Conservation (phyloP, 192 early-diverging fungal genomes). For the Backusella circina region DNA sequence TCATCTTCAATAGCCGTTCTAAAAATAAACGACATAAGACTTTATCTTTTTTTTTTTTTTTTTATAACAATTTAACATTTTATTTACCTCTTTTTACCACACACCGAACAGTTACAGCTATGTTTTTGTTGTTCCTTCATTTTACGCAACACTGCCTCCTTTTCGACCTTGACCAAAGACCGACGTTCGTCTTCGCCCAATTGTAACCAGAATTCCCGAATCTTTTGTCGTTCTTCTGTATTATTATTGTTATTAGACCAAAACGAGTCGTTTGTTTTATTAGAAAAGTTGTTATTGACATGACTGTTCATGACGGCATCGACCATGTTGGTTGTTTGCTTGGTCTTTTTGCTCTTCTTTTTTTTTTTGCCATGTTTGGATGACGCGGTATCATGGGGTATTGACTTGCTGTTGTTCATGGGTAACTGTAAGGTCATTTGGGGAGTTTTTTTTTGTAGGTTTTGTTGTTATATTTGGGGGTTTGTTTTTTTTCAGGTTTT, state of each 20-base stretch:
- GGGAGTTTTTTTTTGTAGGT: neutral
- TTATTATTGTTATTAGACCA: conserved; percentile 58
- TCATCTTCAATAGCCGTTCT: conserved; percentile 83
- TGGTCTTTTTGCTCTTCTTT: neutral
- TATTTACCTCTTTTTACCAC: conserved; percentile 72
- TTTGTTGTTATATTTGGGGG: neutral
- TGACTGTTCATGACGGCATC: neutral
- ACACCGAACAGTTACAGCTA: conserved; percentile 77
- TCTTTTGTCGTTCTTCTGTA: conserved; percentile 71
- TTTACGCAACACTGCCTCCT: conserved; percentile 81
- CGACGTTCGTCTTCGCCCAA: conserved; percentile 76
- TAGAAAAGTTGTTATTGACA: neutral
- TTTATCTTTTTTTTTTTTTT: too few species aligned
- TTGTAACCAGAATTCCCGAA: conserved; percentile 83
- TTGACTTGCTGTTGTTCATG: neutral
- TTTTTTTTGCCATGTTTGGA: neutral
- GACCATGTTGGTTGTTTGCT: neutral
- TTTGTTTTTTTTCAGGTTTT: neutral
- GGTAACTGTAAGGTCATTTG: neutral
- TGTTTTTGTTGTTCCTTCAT: conserved; percentile 89
- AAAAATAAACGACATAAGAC: neutral
- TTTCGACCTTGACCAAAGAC: conserved; percentile 76
- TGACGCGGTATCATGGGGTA: conserved; percentile 2
- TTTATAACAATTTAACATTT: neutral
- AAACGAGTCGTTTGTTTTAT: neutral